A percentile compares a stretch with the other conserved stretches of the same genome.
phyloP scores from a whole-genome alignment of 129 eudicot species.

The Silybum marianum region DNA sequence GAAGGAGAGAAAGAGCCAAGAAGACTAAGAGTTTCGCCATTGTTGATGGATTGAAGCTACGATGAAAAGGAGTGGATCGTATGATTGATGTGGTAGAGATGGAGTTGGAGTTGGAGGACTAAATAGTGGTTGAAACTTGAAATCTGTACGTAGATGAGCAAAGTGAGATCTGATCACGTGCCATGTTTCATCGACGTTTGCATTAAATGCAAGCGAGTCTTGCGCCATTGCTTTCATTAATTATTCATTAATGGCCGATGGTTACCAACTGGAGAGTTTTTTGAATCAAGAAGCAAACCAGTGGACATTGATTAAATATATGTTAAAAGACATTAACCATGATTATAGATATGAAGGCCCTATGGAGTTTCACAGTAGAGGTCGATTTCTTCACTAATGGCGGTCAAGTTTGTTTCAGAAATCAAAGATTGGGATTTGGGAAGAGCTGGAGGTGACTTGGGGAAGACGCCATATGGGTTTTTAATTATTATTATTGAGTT shows the following conservation, averaged over 20 bases:
- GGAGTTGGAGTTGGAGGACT: neutral
- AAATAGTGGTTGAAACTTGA: neutral
- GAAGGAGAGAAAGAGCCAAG: conserved; percentile 41
- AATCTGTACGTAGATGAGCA: conserved; percentile 10
- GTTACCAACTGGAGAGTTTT: conserved; percentile 77
- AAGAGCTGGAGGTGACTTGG: too few relatives aligned
- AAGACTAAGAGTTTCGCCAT: conserved; percentile 38
- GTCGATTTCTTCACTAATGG: neutral
- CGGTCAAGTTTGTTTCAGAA: too few relatives aligned
- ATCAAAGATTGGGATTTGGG: too few relatives aligned
- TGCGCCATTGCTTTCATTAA: conserved; percentile 23
- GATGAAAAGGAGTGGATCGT: neutral
- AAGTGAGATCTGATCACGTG: conserved; percentile 34
- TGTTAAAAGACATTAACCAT: conserved; percentile 52
- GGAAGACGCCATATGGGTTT: too few relatives aligned
- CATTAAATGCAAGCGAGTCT: conserved; percentile 25
- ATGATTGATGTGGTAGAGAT: conserved; percentile 1
- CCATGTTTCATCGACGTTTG: conserved; percentile 9
- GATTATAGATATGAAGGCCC: conserved; percentile 32
- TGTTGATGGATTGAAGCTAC: neutral
- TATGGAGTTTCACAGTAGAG: too few relatives aligned
- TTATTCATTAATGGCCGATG: conserved; percentile 36
- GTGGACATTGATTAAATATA: conserved; percentile 63
- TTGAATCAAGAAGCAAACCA: conserved; percentile 39
- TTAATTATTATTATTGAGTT: too few relatives aligned